phyloP scores from a whole-genome alignment of 1,139 yeast genomes.

The Pichia sp. region DNA sequence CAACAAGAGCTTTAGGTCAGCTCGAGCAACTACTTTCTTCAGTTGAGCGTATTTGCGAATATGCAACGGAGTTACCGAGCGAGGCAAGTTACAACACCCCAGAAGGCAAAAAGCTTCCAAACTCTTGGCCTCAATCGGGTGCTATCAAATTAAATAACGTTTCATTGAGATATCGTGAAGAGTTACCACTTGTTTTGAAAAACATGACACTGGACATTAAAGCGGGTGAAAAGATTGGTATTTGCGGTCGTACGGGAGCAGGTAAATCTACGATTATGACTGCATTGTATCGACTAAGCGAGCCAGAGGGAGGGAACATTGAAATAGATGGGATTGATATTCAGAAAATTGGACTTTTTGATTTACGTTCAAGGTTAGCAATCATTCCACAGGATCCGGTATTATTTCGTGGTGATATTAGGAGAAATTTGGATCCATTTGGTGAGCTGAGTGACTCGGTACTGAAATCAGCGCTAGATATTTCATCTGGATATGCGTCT shows the following conservation, averaged over 20 bases:
- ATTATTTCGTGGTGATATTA: slow-evolving; percentile 39
- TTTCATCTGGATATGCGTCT: slow-evolving; percentile 40
- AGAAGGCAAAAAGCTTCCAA: slow-evolving; percentile 49
- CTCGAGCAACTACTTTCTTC: slow-evolving; percentile 82
- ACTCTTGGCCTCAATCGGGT: slow-evolving; percentile 60
- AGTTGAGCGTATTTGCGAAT: slow-evolving; percentile 72
- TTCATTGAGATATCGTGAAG: slow-evolving; percentile 66
- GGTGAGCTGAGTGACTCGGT: slow-evolving; percentile 36
- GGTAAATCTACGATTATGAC: slow-evolving; percentile 42
- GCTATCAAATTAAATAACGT: slow-evolving; percentile 54
- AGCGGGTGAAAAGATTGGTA: slow-evolving; percentile 38
- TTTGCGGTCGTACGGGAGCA: slow-evolving; percentile 45
- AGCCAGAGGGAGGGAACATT: slow-evolving; percentile 50
- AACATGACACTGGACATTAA: slow-evolving; percentile 41
- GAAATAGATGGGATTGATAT: slow-evolving; percentile 38
- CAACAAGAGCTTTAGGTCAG: slow-evolving; percentile 56
- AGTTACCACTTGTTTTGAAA: slow-evolving; percentile 68
- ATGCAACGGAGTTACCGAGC: slow-evolving; percentile 58
- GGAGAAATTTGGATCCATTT: slow-evolving; percentile 42
- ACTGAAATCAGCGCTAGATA: slow-evolving; percentile 43
- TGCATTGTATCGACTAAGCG: slow-evolving; percentile 36
- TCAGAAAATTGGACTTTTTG: slow-evolving; percentile 30
- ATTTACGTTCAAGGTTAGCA: neutral
- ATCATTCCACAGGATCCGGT: slow-evolving; percentile 33
- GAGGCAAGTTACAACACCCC: slow-evolving; percentile 55